phyloP scores from a whole-genome alignment of 176 grass and related monocot genomes.

The Rhynchospora pubera region DNA sequence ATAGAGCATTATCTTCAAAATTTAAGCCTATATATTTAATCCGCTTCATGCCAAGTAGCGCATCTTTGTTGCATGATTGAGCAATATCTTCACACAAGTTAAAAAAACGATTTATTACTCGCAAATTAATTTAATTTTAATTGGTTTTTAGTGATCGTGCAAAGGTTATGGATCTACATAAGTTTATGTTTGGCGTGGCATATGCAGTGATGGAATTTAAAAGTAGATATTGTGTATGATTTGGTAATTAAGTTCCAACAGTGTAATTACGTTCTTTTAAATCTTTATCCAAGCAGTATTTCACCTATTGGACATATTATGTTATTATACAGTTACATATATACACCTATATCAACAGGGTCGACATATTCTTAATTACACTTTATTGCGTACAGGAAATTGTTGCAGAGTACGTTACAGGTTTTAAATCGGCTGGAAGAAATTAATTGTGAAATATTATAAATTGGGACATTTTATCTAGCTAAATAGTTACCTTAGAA shows the following conservation, averaged over 20 bases:
- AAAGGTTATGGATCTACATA: background rate
- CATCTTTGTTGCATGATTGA: background rate
- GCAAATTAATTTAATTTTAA: background rate
- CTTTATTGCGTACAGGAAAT: background rate
- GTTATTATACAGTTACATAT: background rate
- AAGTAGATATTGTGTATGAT: background rate
- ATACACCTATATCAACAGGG: background rate
- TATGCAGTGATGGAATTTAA: background rate
- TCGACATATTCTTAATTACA: too few species aligned
- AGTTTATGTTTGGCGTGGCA: background rate
- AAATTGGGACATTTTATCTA: too few species aligned
- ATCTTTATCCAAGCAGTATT: background rate
- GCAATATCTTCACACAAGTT: background rate
- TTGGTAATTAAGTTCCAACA: background rate
- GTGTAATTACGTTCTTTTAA: background rate
- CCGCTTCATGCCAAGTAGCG: background rate
- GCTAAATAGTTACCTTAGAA: too few species aligned
- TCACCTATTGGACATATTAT: background rate
- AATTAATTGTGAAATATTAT: too few species aligned
- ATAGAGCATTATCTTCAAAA: too few species aligned
- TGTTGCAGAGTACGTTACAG: too few species aligned
- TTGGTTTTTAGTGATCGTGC: background rate
- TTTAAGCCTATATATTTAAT: too few species aligned
- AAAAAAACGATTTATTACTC: too few species aligned
- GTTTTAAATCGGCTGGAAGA: too few species aligned